Evolutionary conservation across 768 basidiomycete genomes (phyloP).

Genomic region (Boletus tomentosulus): DNA sequence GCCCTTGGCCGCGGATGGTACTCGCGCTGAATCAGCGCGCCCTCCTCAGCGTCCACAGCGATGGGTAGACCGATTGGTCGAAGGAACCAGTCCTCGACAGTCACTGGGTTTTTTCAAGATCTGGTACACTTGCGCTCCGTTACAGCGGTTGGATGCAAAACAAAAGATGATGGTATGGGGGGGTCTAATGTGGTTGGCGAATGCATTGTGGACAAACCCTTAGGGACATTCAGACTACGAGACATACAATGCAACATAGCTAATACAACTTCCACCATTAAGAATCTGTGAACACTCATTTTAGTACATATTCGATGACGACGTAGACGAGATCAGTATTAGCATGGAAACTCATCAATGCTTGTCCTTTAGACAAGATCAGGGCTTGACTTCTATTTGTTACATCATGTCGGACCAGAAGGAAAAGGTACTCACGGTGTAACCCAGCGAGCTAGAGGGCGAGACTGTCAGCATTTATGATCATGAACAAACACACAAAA

Average conservation of each 20-base stretch:
- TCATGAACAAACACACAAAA: constrained; percentile 1
- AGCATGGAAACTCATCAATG: constrained; percentile 84
- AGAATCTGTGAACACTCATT: constrained; percentile 5
- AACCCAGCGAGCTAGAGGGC: neutral
- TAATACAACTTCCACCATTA: neutral
- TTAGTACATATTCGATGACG: constrained; percentile 15
- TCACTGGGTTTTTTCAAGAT: constrained; percentile 24
- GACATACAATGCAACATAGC: constrained; percentile 1
- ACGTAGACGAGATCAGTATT: constrained; percentile 57
- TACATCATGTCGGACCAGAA: constrained; percentile 46
- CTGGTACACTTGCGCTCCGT: constrained; percentile 27
- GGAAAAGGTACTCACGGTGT: constrained; percentile 34
- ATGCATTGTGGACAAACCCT: constrained; percentile 51
- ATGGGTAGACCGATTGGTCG: constrained; percentile 51
- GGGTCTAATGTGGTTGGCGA: constrained; percentile 59
- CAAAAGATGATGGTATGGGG: constrained; percentile 40
- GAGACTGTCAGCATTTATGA: constrained; percentile 11
- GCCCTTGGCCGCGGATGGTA: constrained; percentile 3
- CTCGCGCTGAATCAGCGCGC: constrained; percentile 29
- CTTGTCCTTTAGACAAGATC: constrained; percentile 70
- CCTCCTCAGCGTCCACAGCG: constrained; percentile 32
- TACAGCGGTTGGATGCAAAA: constrained; percentile 38
- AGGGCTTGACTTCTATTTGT: constrained; percentile 91
- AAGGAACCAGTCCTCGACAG: constrained; percentile 22
- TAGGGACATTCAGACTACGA: constrained; percentile 3